Evolutionary conservation across 768 basidiomycete genomes (phyloP), one percentile per base, ranked within the genome.

Genomic region (Mrakia blollopis): DNA sequence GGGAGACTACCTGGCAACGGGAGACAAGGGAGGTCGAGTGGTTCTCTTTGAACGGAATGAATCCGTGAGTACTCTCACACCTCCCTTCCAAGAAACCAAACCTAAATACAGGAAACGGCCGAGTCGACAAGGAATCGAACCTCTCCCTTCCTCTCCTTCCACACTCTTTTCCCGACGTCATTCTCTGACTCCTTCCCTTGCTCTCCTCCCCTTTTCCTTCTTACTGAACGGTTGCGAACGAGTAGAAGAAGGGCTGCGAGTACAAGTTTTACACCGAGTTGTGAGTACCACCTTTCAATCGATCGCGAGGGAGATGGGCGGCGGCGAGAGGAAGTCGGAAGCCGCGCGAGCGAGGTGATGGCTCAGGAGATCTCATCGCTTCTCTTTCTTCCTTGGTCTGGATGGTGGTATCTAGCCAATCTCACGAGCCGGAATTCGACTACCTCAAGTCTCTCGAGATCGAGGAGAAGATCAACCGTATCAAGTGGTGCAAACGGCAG

Each of bases 391-490:
- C 39, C 57, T 18, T 37, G 18, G 50, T 13, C 68, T n/a, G 3
- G 7, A 18, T 14, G 2, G 35, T 25, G 9, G 2, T 63, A 6
- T 85, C 97, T 98, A 78, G 77, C 84, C 97, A 99, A 87, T 95
- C 93, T 65, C 97, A 99, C 84, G 97, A 99, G 84, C 97, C 97
- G 74, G 97, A 99, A 84, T 99, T 99, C 84, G 97, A 99, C 86
- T 99, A 99, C 85, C 90, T 99, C 83, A 99, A 99, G 88, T 97
- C 94, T 32, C 87, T 99, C 80, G 97, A 99, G 88, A 99, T 99
- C 85, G 97, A 99, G 86, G 97, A 99, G 88, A 99, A 99, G 91
- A 99, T 99, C 87, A 99, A 99, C 87, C 93, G 97, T 89, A 99
- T 99, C 89, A 93, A 94, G 84, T 99, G 97, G 97, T 98, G 95